Conservation (phyloP, 2,329 filamentous ascomycete species). For the Clonostachys rhizophaga region DNA sequence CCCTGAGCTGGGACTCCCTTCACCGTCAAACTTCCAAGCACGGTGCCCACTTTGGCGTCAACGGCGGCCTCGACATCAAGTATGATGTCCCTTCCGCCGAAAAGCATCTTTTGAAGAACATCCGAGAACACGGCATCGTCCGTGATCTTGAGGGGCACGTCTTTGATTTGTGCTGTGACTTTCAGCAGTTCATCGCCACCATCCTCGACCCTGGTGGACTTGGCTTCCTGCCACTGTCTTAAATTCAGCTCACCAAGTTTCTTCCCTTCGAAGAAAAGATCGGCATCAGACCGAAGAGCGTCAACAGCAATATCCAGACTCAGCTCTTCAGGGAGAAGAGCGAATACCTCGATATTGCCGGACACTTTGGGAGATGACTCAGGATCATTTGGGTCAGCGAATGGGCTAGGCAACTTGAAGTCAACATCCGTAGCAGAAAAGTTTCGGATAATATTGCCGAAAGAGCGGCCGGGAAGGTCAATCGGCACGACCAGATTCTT, state of each 20-base stretch:
- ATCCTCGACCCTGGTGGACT: constrained; percentile 63
- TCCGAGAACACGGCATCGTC: constrained; percentile 75
- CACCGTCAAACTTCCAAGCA: constrained; percentile 74
- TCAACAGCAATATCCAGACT: constrained; percentile 80
- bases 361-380: constrained; percentile 75
- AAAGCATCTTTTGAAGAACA: constrained; percentile 75
- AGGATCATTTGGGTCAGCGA: constrained; percentile 70
- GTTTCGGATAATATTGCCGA: constrained; percentile 80
- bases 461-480: constrained; percentile 74
- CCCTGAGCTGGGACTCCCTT: constrained; percentile 84
- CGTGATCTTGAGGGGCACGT: constrained; percentile 79
- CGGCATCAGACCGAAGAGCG: constrained; percentile 68
- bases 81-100: constrained; percentile 64
- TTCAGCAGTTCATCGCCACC: constrained; percentile 57
- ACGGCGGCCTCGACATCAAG: constrained; percentile 76
- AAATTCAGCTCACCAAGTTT: constrained; percentile 81
- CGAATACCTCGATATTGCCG: constrained; percentile 74
- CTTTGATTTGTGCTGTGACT: constrained; percentile 70
- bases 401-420: constrained; percentile 78
- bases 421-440: constrained; percentile 84
- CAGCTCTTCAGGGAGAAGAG: constrained; percentile 78
- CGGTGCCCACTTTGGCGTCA: constrained; percentile 77
- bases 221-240: constrained; percentile 76
- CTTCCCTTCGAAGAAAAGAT: constrained; percentile 73
- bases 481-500: constrained; percentile 79